These are phyloP conservation scores for Coemansia asiatica DNA, from an alignment of 192 early-diverging fungal genomes.

Conservation along the genomic window DNA sequence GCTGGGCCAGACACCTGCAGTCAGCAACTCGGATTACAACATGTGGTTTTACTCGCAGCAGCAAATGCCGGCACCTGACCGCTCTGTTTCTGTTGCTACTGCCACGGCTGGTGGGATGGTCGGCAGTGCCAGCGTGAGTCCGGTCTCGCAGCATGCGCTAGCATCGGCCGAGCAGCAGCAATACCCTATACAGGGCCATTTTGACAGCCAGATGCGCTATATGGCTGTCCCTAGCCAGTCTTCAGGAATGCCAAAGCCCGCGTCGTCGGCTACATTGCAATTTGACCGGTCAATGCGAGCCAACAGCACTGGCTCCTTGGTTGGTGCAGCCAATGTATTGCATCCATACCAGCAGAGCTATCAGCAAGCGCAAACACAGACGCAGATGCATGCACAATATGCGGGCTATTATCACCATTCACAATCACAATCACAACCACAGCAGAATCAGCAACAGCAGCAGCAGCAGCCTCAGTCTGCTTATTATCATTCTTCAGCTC, in stretches of 20 bases:
- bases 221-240: constrained; percentile 50
- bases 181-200: constrained; percentile 36
- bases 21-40: constrained; percentile 38
- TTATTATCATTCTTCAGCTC: constrained; percentile 32
- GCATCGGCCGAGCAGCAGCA: constrained; percentile 25
- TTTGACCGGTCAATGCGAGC: constrained; percentile 38
- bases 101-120: constrained; percentile 19
- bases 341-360: constrained; percentile 20
- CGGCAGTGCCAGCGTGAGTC: constrained; percentile 44
- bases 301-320: not conserved
- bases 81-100: constrained; percentile 22
- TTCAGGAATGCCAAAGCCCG: constrained; percentile 32
- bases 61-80: constrained; percentile 30
- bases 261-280: constrained; percentile 9
- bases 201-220: constrained; percentile 51
- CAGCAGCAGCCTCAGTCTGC: constrained; percentile 16
- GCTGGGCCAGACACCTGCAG: constrained; percentile 39
- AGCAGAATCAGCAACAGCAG: constrained; percentile 19
- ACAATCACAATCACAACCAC: constrained; percentile 12
- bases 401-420: constrained; percentile 8
- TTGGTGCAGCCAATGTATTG: not conserved
- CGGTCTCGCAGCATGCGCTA: constrained; percentile 42
- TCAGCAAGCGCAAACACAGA: not conserved
- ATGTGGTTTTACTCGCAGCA: constrained; percentile 52
- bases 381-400: constrained; percentile 2